Base-by-base conservation (phyloP, 139 green algal species). In the Tetradesmus obliquus region DNA sequence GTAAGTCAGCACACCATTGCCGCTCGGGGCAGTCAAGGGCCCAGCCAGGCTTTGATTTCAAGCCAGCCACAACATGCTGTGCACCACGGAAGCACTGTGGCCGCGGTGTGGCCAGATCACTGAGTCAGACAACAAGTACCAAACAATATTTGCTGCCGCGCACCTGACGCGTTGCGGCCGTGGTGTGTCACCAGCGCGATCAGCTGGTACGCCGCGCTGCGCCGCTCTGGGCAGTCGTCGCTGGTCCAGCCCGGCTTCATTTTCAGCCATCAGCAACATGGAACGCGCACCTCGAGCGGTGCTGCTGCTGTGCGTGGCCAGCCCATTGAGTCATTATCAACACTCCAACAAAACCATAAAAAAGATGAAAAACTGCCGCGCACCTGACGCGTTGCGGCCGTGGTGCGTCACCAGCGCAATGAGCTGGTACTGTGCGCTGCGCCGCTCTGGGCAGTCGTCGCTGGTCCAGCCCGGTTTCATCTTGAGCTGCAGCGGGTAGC, bases 361-460 rank as follows among this genome's bases (percentile, higher is more conserved):
- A 9, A 66, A 66, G 57, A 7, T 66, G n/a, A 1, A 55, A 88
- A 58, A 55, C 22, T 45, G 32, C 32, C 32, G 20, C 24, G 45
- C 10, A 90, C 86, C 53, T 83, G 86, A 71, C 55, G 86, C 5
- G 94, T 92, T 45, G 89, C 93, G 55, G 92, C 97, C 97, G 72
- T 97, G 97, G 88, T 98, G 97, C 13, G 69, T 95, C 13, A 98
- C 95, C 0, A 94, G 96, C 2, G 95, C 94, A 8, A 97, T 84
- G 57, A 98, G 94, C 32, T 92, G 82, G 92, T 98, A 98, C 51
- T 93, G 91, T 1, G 88, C 90, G 2, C 88, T 90, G 54, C 91
- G 84, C 32, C 79, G 81, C 66, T 96, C 91, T n/a, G 94, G 94
- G 90, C 94, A 96, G 86, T 94, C 93, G 19, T 96, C 95, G 0